Conservation (phyloP, 768 basidiomycete genomes). For the Kwoniella dejecticola region DNA sequence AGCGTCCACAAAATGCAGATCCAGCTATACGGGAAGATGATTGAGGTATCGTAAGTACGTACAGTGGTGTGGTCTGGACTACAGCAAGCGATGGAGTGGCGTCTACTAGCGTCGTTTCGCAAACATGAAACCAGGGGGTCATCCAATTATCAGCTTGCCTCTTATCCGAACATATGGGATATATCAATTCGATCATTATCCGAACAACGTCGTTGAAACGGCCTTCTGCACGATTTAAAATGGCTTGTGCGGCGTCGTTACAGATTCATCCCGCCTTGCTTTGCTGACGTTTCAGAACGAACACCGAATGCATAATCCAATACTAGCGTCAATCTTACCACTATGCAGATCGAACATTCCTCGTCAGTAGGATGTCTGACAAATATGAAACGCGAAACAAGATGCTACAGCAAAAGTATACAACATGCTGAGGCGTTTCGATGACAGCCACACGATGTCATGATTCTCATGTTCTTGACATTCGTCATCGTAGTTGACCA, state of each 20-base stretch:
- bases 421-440: too few species aligned
- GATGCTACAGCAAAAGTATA: too few species aligned
- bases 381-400: too few species aligned
- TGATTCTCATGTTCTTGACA: too few species aligned
- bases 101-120: slow-evolving; percentile 5
- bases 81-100: neutral
- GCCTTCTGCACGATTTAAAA: neutral
- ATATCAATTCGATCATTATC: slow-evolving; percentile 12
- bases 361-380: too few species aligned
- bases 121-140: slow-evolving; percentile 2
- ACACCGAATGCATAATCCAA: neutral
- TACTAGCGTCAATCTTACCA: too few species aligned
- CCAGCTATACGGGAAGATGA: neutral
- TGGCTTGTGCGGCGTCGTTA: slow-evolving; percentile 12
- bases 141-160: slow-evolving; percentile 1
- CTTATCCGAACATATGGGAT: slow-evolving; percentile 2
- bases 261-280: neutral
- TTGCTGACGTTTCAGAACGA: slow-evolving; percentile 12
- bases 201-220: slow-evolving; percentile 6
- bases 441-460: too few species aligned
- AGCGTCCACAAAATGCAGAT: neutral
- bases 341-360: too few species aligned
- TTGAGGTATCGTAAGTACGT: too few species aligned
- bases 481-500: too few species aligned
- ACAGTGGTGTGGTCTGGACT: too few species aligned